A percentile compares a stretch with the other conserved stretches of the same genome.
phyloP scores from a whole-genome alignment of 352 stramenopile species.

The Thraustochytrium sp. region DNA sequence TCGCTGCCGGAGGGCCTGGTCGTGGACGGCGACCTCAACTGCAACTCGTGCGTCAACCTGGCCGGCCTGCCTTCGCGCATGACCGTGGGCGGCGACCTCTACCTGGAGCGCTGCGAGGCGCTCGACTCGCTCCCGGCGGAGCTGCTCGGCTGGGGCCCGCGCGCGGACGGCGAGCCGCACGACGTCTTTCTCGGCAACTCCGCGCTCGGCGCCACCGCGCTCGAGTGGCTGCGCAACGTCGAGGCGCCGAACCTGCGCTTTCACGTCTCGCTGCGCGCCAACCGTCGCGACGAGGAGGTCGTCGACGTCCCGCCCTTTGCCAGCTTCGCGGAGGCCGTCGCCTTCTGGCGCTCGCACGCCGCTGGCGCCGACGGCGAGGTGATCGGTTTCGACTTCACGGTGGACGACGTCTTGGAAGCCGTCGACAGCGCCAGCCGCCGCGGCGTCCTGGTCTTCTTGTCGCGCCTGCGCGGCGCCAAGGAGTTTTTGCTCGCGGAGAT shows the following conservation, averaged over 20 bases:
- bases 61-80: background rate
- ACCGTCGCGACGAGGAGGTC: background rate
- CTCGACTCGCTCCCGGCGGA: background rate
- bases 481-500: background rate
- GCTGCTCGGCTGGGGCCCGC: background rate
- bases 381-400: background rate
- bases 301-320: background rate
- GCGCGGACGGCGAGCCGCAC: slow-evolving; percentile 4
- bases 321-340: background rate
- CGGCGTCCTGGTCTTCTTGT: slow-evolving; percentile 22
- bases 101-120: slow-evolving; percentile 2
- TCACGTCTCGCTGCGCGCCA: background rate
- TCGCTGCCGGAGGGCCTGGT: background rate
- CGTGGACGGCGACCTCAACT: slow-evolving; percentile 28
- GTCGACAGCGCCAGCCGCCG: background rate
- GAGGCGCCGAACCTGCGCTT: slow-evolving; percentile 8
- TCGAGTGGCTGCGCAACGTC: slow-evolving; percentile 28
- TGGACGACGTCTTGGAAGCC: background rate
- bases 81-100: slow-evolving; percentile 4
- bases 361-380: background rate
- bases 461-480: slow-evolving; percentile 8
- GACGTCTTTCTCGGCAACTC: slow-evolving; percentile 7
- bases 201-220: background rate
- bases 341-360: background rate
- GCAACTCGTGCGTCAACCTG: slow-evolving; percentile 3